Evolutionary conservation across 2,329 filamentous ascomycete species (phyloP), one percentile per base, ranked within the genome.

Genomic region (Capronia epimyces): DNA sequence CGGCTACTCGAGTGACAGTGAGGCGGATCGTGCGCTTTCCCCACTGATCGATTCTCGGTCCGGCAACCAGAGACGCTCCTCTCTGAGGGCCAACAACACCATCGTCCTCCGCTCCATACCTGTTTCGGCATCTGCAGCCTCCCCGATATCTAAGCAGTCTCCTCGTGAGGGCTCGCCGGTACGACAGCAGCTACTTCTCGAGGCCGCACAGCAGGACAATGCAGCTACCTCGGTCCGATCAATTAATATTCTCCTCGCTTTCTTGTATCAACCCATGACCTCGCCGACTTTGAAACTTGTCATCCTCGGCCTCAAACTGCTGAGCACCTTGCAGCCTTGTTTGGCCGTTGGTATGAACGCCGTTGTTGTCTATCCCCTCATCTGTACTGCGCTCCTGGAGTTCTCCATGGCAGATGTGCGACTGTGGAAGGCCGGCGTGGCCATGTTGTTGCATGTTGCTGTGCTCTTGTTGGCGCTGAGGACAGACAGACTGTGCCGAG

Each of bases 241-340:
- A 5, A 22, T 47, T n/a, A n/a, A n/a, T n/a, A n/a, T n/a, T n/a
- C n/a, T n/a, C 32, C 39, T 18, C n/a, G 25, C 20, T 7, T 10
- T 50, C 25, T 21, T 57, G 21, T 34, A 46, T 10, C 25, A 21
- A 10, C 52, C 43, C 3, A 27, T 60, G 5, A 43, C 47, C 3
- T 54, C 58, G 2, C 41, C 48, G 1, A 47, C 55, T 1, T 34
- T 43, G 20, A 53, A 52, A 12, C 15, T 56, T 22, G 29, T 42
- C 13, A 53, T 62, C 18, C 53, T 62, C 15, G 53, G 39, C 2
- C 21, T 56, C 20, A 62, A 62, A 43, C 32, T 62, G 13, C 34
- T 62, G 25, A 52, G 37, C 25, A 53, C 55, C 1, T 32, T 62
- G 12, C 59, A 62, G 24, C 59, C 59, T 7, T 62, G 59, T 34